Base-by-base conservation (phyloP, 441 rosid species). In the Mallotus repandus region DNA sequence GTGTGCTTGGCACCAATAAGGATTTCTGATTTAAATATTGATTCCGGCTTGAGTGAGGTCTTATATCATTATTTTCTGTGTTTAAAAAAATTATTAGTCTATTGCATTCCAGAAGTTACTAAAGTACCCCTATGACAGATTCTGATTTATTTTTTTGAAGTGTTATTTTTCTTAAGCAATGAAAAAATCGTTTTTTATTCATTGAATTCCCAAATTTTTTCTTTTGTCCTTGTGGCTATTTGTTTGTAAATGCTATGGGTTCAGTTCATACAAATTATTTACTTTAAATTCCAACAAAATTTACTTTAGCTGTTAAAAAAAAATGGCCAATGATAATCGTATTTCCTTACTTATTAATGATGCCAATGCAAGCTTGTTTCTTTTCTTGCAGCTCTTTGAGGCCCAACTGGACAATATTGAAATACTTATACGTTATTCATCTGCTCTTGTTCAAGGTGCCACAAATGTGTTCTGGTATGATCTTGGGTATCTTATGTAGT, bases 371-470 rank as follows among this genome's bases (percentile, higher is more conserved):
- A 61, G 52, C 66, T 73, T 75, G 70, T 77, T 1, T 64, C n/a
- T 64, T 50, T 71, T 74, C 79, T 68, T 83, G 84, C 86, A 96
- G 98, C 84, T 90, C 73, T 94, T 96, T 78, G 97, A 96, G 83
- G 98, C 81, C 75, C 87, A 88, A 74, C 82, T 90, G 62, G 91
- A 92, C 66, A 89, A 85, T 74, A 77, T 78, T 55, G 99, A 88
- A 71, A 89, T 89, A 70, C 93, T 92, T 63, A 75, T 93, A 46
- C 97, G 98, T 35, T 96, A 87, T 88, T 96, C 97, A 52, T 91
- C 98, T 74, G 99, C 99, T 70, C 90, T 96, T 79, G 97, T 88
- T 75, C 96, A 93, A 78, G 99, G 99, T 79, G 99, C 98, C 74
- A 89, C 98, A 69, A 91, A 90, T 88, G 94, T 96, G 63, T 91